A percentile compares a stretch with the other conserved stretches of the same genome.
These are phyloP conservation scores for Aspergillus olivimuriae DNA, from an alignment of 495 filamentous ascomycete genomes.

Conservation along the genomic window DNA sequence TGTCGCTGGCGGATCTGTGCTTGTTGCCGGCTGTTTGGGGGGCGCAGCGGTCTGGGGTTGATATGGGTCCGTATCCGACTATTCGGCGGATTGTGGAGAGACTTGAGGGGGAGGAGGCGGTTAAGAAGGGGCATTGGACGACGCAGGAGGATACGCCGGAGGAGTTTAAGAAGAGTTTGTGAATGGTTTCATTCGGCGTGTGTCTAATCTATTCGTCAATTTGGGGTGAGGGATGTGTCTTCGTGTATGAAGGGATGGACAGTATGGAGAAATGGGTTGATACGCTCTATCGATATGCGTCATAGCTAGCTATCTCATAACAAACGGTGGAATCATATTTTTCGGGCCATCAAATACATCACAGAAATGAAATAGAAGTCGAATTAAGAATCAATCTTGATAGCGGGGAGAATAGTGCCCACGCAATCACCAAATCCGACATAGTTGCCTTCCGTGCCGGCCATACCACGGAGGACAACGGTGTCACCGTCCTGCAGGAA, in stretches of 20 bases:
- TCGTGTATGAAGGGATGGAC: not conserved
- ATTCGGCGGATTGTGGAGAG: slow-evolving; percentile 30
- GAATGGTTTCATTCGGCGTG: no score
- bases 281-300: not conserved
- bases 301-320: slow-evolving; percentile 2
- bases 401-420: slow-evolving; percentile 49
- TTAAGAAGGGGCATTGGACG: slow-evolving; percentile 40
- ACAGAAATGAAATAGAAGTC: not conserved
- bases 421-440: slow-evolving; percentile 72
- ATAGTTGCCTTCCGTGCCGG: slow-evolving; percentile 50
- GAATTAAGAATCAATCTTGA: slow-evolving; percentile 17
- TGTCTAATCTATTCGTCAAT: not conserved
- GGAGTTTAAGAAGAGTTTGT: slow-evolving; percentile 26
- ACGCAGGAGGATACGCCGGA: slow-evolving; percentile 43
- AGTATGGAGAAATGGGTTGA: no score
- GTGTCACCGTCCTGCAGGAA: slow-evolving; percentile 86
- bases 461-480: slow-evolving; percentile 63
- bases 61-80: slow-evolving; percentile 34
- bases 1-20: slow-evolving; percentile 48
- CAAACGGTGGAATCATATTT: no score
- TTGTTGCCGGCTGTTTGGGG: slow-evolving; percentile 46
- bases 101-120: slow-evolving; percentile 30
- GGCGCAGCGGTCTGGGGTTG: slow-evolving; percentile 42
- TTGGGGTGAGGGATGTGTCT: not conserved
- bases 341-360: not conserved